These are phyloP conservation scores for Macrophomina tecta DNA, from an alignment of 2,329 filamentous ascomycete species.

Conservation along the genomic window DNA sequence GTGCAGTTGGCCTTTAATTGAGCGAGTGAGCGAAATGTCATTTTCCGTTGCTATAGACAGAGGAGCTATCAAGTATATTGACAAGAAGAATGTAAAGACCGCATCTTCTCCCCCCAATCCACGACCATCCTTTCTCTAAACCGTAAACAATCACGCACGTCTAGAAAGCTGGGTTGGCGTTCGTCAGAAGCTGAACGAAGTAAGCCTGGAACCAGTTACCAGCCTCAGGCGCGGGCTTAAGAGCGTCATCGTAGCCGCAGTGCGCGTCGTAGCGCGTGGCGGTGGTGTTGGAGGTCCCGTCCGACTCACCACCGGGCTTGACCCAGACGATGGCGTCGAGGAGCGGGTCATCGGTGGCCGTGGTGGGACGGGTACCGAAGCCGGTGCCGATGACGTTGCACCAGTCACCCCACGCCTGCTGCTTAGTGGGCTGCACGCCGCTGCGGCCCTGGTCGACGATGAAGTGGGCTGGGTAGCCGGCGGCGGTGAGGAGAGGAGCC, in stretches of 20 bases:
- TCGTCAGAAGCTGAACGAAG: slow-evolving; percentile 43
- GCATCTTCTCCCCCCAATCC: background rate
- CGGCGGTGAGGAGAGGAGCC: slow-evolving; percentile 53
- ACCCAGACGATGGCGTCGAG: slow-evolving; percentile 74
- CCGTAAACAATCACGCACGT: background rate
- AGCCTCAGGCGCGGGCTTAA: slow-evolving; percentile 72
- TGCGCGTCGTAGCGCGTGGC: slow-evolving; percentile 61
- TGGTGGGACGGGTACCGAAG: slow-evolving; percentile 68
- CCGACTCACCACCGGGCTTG: slow-evolving; percentile 67
- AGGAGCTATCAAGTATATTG: slow-evolving; percentile 2
- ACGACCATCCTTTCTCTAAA: background rate
- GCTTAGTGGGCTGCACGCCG: slow-evolving; percentile 64
- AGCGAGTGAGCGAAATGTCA: background rate
- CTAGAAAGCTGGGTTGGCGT: slow-evolving; percentile 39
- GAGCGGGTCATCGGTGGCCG: slow-evolving; percentile 64
- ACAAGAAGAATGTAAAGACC: slow-evolving; percentile 13
- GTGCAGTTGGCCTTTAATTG: background rate
- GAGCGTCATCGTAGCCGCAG: slow-evolving; percentile 60
- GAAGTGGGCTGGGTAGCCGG: slow-evolving; percentile 61
- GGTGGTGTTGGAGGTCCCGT: slow-evolving; percentile 51
- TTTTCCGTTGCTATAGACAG: slow-evolving; percentile 4
- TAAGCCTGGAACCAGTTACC: slow-evolving; percentile 68
- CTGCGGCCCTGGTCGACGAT: slow-evolving; percentile 63
- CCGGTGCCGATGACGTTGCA: slow-evolving; percentile 70
- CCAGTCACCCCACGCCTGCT: slow-evolving; percentile 68